Conservation (phyloP, 1,139 yeast genomes). For the Kurtzmaniella quercitrusa region DNA sequence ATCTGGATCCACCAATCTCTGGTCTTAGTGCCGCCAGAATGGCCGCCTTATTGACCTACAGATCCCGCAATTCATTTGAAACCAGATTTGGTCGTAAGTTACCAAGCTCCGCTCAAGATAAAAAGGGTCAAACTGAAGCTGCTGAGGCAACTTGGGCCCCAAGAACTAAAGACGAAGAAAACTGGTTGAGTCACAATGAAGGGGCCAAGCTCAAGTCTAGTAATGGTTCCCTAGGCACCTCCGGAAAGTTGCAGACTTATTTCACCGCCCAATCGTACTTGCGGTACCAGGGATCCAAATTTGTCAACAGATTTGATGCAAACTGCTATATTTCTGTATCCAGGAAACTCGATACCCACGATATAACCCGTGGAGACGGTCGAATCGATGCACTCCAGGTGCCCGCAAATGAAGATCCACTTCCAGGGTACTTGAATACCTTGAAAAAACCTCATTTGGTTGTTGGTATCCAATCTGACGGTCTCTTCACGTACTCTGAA, state of each 20-base stretch:
- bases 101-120: constrained; percentile 30
- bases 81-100: constrained; percentile 79
- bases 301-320: constrained; percentile 87
- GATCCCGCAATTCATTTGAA: constrained; percentile 91
- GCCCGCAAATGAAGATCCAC: constrained; percentile 28
- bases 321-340: constrained; percentile 94
- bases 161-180: constrained; percentile 41
- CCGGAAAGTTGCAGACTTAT: constrained; percentile 66
- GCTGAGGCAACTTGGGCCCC: constrained; percentile 28
- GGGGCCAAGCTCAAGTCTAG: constrained; percentile 16
- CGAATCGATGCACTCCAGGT: constrained; percentile 37
- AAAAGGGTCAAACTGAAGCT: constrained; percentile 16
- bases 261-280: constrained; percentile 94
- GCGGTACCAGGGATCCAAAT: constrained; percentile 90
- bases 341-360: constrained; percentile 91
- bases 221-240: constrained; percentile 11
- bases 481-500: constrained; percentile 86
- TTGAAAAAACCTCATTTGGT: constrained; percentile 73
- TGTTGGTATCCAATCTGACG: constrained; percentile 89
- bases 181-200: constrained; percentile 43
- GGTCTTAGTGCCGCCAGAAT: constrained; percentile 96
- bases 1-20: constrained; percentile 51
- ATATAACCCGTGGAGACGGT: constrained; percentile 64
- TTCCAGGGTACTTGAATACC: constrained; percentile 42
- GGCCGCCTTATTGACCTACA: constrained; percentile 90